Base-by-base conservation (phyloP, 208 protist genomes). In the Acanthamoeba healyi region DNA sequence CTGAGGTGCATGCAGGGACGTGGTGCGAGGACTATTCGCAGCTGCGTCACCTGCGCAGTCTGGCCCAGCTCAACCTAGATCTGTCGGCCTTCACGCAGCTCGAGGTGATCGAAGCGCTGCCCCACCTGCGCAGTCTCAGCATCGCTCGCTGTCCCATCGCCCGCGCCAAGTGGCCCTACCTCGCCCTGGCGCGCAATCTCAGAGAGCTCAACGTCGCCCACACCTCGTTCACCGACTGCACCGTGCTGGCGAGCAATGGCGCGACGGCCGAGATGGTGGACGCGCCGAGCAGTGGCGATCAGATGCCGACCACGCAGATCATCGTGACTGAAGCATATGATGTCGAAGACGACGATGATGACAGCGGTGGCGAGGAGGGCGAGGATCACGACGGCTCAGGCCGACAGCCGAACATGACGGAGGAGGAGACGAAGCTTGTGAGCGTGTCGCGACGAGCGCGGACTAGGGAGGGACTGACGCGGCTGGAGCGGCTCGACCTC, bases 181-280 rank as follows among this genome's bases (percentile, higher is more conserved):
- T 77, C 34, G 67, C 34, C 7, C 67, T 46, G 36, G 36, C 38
- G 5, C 67, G 34, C 5, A 77, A 77, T 22, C 38, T 77, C 2
- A 29, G 38, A 29, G 67, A 77, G 67, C 67, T 77, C 67, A 77
- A 77, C 67, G 67, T 77, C 10, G 67, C 67, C 15, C 38, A 77
- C 67, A 77, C 67, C 3, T 77, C 67, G 34, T 77, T 77, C 14
- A 32, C 67, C 36, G 67, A 77, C 38, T 77, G 67, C 67, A n/a
- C 38, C 29, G 36, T 77, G 44, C 44, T 49, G 44, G 44, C 44
- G 7, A 49, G 12, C 44, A 12, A 49, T 49, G 44, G 44, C 44
- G 44, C n/a, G n/a, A n/a, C n/a, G n/a, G n/a, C 4, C 12, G 44
- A 49, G 44, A 12, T 15, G 44, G 44, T 15, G 44, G 7, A 49